A percentile compares a stretch with the other conserved stretches of the same genome.
Evolutionary conservation across 306 rosid genomes (phyloP).

Genomic region (Cucumis melo): DNA sequence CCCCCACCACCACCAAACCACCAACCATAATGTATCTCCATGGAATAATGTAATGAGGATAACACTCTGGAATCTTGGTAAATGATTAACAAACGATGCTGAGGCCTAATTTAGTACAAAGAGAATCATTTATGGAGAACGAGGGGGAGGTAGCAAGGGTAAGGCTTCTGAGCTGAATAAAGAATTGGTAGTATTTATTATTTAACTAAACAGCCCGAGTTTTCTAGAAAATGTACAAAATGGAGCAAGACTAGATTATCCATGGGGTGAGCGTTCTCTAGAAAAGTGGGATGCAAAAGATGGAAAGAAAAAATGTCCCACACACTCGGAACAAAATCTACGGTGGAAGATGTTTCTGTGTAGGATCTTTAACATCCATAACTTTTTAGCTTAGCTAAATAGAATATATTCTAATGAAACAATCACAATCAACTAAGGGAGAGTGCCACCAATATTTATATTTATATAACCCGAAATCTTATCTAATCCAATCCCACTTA

Average conservation of each 20-base stretch:
- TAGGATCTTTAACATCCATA: background rate
- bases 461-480: background rate
- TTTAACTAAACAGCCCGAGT: background rate
- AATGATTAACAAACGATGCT: background rate
- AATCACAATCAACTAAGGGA: background rate
- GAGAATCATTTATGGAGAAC: background rate
- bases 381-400: background rate
- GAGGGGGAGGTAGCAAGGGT: background rate
- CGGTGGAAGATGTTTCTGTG: background rate
- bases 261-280: background rate
- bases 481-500: background rate
- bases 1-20: too few relatives aligned
- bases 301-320: background rate
- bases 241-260: background rate
- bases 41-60: background rate
- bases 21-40: background rate
- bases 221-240: background rate
- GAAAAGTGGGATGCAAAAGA: background rate
- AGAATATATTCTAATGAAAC: constrained; percentile 2
- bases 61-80: background rate
- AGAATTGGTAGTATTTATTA: background rate
- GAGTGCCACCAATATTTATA: background rate
- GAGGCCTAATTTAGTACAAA: background rate
- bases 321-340: background rate
- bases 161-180: background rate